phyloP scores from a whole-genome alignment of 805 yeast species.

The Barnettozyma sucrosica region DNA sequence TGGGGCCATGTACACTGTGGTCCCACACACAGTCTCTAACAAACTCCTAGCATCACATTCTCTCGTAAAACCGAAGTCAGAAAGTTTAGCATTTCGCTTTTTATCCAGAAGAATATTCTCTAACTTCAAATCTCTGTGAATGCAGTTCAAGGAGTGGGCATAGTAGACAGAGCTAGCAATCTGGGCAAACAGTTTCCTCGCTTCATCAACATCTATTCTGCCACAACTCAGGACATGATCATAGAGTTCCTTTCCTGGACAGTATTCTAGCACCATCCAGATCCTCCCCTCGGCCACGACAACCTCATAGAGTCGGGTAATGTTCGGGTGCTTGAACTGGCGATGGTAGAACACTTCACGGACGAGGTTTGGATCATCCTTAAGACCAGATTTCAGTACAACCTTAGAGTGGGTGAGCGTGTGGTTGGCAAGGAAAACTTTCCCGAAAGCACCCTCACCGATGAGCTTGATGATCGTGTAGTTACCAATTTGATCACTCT shows the following conservation, averaged over 20 bases:
- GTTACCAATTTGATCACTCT: constrained; percentile 69
- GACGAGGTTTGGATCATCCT: constrained; percentile 78
- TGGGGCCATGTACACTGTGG: constrained; percentile 96
- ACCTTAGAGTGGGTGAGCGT: constrained; percentile 67
- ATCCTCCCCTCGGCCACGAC: constrained; percentile 72
- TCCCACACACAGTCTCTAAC: constrained; percentile 86
- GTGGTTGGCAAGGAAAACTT: constrained; percentile 81
- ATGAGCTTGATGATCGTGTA: constrained; percentile 67
- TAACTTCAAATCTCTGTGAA: constrained; percentile 79
- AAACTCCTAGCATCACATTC: constrained; percentile 54
- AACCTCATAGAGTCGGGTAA: constrained; percentile 80
- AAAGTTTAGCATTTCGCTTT: constrained; percentile 59
- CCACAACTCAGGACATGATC: constrained; percentile 53
- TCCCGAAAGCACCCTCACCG: constrained; percentile 92
- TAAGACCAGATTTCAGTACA: constrained; percentile 76
- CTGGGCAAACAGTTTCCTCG: constrained; percentile 54
- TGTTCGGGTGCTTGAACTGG: constrained; percentile 77
- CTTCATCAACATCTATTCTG: constrained; percentile 45
- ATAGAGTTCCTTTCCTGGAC: constrained; percentile 74
- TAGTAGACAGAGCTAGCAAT: constrained; percentile 54
- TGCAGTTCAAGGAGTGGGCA: constrained; percentile 70
- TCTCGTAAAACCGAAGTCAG: constrained; percentile 93
- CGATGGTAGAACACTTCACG: constrained; percentile 86
- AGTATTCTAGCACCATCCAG: constrained; percentile 88
- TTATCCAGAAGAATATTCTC: constrained; percentile 68